Evolutionary conservation across 108 stramenopile genomes (phyloP).

Genomic region (Asterionellopsis glacialis): DNA sequence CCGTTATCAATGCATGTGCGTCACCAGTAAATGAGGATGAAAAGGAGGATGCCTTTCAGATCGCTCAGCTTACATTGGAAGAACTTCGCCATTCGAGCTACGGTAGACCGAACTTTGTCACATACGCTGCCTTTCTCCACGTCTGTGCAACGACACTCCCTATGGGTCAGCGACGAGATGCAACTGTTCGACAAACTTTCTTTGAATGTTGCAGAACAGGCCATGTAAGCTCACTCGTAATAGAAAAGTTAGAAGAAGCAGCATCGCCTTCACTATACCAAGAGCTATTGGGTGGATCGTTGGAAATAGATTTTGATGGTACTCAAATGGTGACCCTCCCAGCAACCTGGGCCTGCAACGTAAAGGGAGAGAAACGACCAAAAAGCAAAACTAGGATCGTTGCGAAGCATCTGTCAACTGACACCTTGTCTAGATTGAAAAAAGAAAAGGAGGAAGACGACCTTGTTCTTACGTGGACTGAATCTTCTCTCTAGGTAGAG

Average conservation of each 20-base stretch:
- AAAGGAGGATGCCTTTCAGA: constrained; percentile 29
- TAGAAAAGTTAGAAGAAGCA: constrained; percentile 43
- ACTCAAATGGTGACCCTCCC: no score
- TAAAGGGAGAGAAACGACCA: no score
- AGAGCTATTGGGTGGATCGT: no score
- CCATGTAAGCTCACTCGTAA: constrained; percentile 52
- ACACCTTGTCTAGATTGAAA: no score
- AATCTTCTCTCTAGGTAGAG: no score
- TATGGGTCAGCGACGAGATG: constrained; percentile 20
- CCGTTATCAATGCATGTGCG: constrained; percentile 72
- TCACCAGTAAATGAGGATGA: constrained; percentile 35
- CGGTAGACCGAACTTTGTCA: constrained; percentile 52
- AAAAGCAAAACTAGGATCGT: no score
- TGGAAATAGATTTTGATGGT: no score
- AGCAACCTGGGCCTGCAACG: no score
- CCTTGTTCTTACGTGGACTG: no score
- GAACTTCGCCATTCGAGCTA: constrained; percentile 23
- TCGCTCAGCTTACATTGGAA: constrained; percentile 20
- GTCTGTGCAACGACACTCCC: constrained; percentile 47
- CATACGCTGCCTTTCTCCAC: constrained; percentile 57
- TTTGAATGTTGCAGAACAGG: constrained; percentile 36
- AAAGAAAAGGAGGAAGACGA: no score
- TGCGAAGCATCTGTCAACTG: no score
- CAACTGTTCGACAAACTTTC: constrained; percentile 32
- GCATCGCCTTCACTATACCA: constrained; percentile 6